Evolutionary conservation across 208 protist genomes (phyloP).

Genomic region (Wallacemonas rigidus): DNA sequence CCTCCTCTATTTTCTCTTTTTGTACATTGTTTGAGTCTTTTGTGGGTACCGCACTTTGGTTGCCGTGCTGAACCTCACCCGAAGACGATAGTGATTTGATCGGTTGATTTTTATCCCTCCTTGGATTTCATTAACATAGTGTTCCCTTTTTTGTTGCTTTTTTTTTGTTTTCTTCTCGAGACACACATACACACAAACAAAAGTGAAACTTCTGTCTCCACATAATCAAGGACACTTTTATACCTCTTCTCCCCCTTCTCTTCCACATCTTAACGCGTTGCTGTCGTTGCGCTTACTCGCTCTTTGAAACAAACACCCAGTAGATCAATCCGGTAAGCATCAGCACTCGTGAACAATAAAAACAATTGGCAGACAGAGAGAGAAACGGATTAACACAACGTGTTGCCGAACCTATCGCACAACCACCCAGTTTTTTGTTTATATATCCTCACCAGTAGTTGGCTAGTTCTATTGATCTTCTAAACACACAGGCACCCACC

Average conservation of each 20-base stretch:
- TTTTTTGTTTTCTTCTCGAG: conserved; percentile 21
- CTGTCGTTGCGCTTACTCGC: conserved; percentile 7
- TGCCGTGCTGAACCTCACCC: too few relatives aligned
- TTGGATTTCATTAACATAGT: background rate
- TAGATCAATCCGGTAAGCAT: conserved; percentile 1
- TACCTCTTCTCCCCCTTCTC: background rate
- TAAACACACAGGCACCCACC: conserved; percentile 5
- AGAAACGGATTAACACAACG: background rate
- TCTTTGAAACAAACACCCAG: background rate
- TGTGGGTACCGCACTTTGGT: too few relatives aligned
- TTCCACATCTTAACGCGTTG: background rate
- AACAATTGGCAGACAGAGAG: background rate
- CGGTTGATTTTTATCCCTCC: background rate
- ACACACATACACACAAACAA: background rate
- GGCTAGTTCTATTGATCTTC: too few relatives aligned
- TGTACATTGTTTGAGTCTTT: background rate
- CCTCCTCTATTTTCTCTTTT: conserved; percentile 1
- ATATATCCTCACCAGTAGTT: too few relatives aligned
- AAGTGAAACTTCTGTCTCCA: background rate
- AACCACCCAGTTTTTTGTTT: too few relatives aligned
- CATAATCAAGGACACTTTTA: too few relatives aligned
- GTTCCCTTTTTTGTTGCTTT: conserved; percentile 19
- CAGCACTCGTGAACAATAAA: background rate
- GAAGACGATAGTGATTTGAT: too few relatives aligned
- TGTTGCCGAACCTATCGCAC: too few relatives aligned